phyloP scores from a whole-genome alignment of 352 stramenopile genomes.

The Peronospora tabacina region DNA sequence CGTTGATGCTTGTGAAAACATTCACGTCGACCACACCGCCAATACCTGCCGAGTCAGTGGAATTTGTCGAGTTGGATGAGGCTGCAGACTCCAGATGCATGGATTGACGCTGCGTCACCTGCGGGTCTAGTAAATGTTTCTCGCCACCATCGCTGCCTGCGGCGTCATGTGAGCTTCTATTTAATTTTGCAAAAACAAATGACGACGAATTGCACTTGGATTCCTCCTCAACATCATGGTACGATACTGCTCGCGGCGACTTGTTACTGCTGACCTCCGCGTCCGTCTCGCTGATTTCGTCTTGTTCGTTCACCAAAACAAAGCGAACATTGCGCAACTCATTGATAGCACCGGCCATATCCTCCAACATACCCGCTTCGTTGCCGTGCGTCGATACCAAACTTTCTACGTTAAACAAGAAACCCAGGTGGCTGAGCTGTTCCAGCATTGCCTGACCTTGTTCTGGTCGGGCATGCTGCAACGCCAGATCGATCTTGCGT shows the following conservation, averaged over 20 bases:
- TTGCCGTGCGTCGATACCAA: conserved; percentile 83
- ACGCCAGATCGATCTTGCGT: conserved; percentile 64
- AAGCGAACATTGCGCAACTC: conserved; percentile 77
- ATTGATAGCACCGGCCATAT: conserved; percentile 77
- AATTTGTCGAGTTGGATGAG: conserved; percentile 32
- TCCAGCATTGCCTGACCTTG: conserved; percentile 58
- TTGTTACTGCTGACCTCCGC: conserved; percentile 32
- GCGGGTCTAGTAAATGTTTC: conserved; percentile 13
- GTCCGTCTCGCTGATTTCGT: conserved; percentile 34
- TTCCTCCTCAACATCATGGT: conserved; percentile 59
- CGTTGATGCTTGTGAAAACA: conserved; percentile 68
- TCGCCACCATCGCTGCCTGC: conserved; percentile 16
- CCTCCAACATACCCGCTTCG: conserved; percentile 82
- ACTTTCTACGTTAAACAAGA: conserved; percentile 80
- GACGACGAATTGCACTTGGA: conserved; percentile 38
- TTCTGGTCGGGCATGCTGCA: conserved; percentile 43
- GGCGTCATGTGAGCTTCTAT: conserved; percentile 9
- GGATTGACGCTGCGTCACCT: conserved; percentile 24
- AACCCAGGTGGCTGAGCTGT: conserved; percentile 71
- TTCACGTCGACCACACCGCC: conserved; percentile 75
- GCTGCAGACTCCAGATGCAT: conserved; percentile 25
- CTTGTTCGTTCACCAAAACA: conserved; percentile 70
- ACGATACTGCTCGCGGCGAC: conserved; percentile 45
- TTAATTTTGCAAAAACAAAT: conserved; percentile 14
- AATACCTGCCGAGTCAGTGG: conserved; percentile 34